Base-by-base conservation (phyloP, 306 rosid species). In the Lathyrus aphaca region DNA sequence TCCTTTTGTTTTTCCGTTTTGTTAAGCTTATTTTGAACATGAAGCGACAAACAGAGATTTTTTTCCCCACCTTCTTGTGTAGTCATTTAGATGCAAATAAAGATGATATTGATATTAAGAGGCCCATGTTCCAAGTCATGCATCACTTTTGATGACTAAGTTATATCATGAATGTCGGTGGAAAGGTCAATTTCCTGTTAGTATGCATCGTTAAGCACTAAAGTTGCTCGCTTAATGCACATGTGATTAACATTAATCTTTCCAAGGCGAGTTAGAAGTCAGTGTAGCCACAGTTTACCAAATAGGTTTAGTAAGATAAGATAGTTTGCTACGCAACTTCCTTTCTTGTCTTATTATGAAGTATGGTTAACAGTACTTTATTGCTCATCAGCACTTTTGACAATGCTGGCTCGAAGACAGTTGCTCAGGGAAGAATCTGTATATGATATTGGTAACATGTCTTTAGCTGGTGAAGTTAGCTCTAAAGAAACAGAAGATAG, bases 391-490 rank as follows among this genome's bases (percentile, higher is more conserved):
- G 98, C 94, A 11, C 89, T 93, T 73, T 74, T 93, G 86, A 85
- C 90, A 16, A 86, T 90, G 37, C 79, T 93, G 80, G 84, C 89
- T 63, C 88, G 61, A 81, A 81, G 90, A 72, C 88, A 90, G 84
- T 67, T 84, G 56, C 71, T 90, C 45, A 73, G 78, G 55, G 83
- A 79, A 72, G 83, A 71, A 80, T 74, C 54, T 80, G 78, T 83
- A 83, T 74, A 67, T 74, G 80, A 82, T 53, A 45, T 40, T 66
- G 69, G 42, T 73, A 39, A 69, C 81, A 61, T 80, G 74, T 51
- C 63, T 78, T 76, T 68, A 29, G 66, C 57, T 39, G 88, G 79
- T 65, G 85, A 73, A 55, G 82, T 74, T 75, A 77, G 74, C 74
- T 68, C 54, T 27, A 60, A 62, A 53, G 82, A 66, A 58, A 59